Evolutionary conservation across 2,329 filamentous ascomycete species (phyloP).

Genomic region (Ambrosiella xylebori): DNA sequence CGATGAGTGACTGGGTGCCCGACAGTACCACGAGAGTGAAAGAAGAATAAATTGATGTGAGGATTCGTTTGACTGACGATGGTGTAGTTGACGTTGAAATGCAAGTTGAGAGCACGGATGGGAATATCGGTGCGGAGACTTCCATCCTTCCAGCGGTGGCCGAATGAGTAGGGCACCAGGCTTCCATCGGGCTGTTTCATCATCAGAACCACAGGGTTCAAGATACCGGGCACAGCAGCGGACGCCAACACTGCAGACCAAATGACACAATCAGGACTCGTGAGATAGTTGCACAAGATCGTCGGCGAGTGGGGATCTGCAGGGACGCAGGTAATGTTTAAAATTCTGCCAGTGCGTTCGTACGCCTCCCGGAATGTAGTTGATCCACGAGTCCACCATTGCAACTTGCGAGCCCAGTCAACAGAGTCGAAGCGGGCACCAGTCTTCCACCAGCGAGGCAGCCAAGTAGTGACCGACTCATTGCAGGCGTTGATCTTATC

Average conservation of each 20-base stretch:
- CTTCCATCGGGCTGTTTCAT: conserved; percentile 68
- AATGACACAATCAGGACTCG: conserved; percentile 89
- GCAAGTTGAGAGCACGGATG: conserved; percentile 78
- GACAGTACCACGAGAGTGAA: conserved; percentile 80
- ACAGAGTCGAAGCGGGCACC: conserved; percentile 88
- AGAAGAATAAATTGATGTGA: conserved; percentile 98
- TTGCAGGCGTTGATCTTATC: conserved; percentile 69
- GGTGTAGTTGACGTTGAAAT: conserved; percentile 97
- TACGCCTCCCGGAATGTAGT: conserved; percentile 94
- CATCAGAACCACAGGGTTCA: conserved; percentile 86
- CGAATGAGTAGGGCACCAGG: conserved; percentile 81
- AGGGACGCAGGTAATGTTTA: conserved; percentile 92
- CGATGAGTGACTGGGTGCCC: conserved; percentile 89
- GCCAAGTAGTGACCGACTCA: conserved; percentile 60
- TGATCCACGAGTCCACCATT: conserved; percentile 82
- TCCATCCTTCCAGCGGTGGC: conserved; percentile 98
- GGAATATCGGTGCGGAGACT: conserved; percentile 89
- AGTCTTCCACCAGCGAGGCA: conserved; percentile 73
- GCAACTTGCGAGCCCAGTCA: conserved; percentile 70
- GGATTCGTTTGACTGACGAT: conserved; percentile 84
- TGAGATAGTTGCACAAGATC: conserved; percentile 89
- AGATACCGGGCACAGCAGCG: conserved; percentile 84
- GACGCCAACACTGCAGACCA: conserved; percentile 95
- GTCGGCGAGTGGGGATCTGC: conserved; percentile 85
- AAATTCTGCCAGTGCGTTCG: conserved; percentile 76